Evolutionary conservation across 805 yeast genomes (phyloP), one percentile per base, ranked within the genome.

Genomic region (Saccharomycodes ludwigii): DNA sequence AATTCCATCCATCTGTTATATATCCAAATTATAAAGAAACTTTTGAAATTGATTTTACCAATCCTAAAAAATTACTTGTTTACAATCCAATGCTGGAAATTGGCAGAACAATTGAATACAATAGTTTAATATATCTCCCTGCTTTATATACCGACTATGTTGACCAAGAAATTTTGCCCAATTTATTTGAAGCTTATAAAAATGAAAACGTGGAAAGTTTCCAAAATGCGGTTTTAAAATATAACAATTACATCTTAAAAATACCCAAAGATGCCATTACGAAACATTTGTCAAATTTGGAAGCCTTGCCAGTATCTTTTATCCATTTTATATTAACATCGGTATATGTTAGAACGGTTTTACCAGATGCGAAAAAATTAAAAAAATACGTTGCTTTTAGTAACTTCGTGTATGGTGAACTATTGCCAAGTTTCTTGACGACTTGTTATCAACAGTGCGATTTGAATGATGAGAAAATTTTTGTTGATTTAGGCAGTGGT

Each of bases 401-500:
- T 6, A 85, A 81, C 40, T 81, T 75, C 45, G 95, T 84, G 1
- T 86, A 86, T 52, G 96, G 96, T 7, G 96, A 86, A 54, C 58
- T 86, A 36, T 61, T 86, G 50, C 96, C 96, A 1, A 59, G 65
- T 4, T 82, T 86, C 42, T 61, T 81, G 25, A 67, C 84, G 24
- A 71, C 65, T 41, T 77, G 81, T 3, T 79, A 76, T 46, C 50
- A 59, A 5, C 63, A 73, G 42, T 76, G 84, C 30, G 66, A 64
- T 1, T 56, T 85, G 30, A 52, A 59, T 22, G 62, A 71, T 2
- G 55, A 53, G 2, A 67, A 71, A 27, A 68, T 62, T n/a, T 85
- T 84, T 46, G 73, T 86, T 39, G 96, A 86, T 54, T 61, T 86
- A 16, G 96, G 96, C 0, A 83, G 94, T 0, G 96, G 96, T 11